Percentiles rank a stretch among this genome's conserved stretches.
phyloP scores from a whole-genome alignment of 1,139 yeast species.

The Meyerozyma carpophila region DNA sequence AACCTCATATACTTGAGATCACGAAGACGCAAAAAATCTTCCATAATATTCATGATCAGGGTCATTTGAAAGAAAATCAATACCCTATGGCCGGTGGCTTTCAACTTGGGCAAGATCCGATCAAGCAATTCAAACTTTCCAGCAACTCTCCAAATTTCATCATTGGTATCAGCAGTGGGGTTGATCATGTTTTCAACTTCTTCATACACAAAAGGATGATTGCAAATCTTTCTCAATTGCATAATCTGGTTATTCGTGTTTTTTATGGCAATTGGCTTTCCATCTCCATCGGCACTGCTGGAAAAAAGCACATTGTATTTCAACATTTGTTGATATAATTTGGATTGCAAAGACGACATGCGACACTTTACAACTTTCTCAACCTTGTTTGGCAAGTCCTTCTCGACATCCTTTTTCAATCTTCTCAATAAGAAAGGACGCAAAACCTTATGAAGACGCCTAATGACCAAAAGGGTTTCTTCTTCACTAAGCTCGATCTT shows the following conservation, averaged over 20 bases:
- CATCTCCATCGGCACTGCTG: constrained; percentile 40
- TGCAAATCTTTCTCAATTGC: constrained; percentile 95
- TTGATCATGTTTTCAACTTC: constrained; percentile 87
- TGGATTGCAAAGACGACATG: constrained; percentile 80
- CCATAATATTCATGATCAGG: constrained; percentile 86
- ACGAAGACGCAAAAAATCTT: constrained; percentile 65
- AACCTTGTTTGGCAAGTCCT: constrained; percentile 91
- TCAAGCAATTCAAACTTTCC: constrained; percentile 80
- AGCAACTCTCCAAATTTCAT: constrained; percentile 67
- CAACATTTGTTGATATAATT: constrained; percentile 75
- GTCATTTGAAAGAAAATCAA: constrained; percentile 85
- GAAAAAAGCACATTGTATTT: constrained; percentile 62
- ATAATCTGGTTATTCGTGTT: constrained; percentile 87
- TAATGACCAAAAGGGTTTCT: constrained; percentile 86
- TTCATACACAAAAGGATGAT: constrained; percentile 95
- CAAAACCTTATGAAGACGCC: constrained; percentile 93
- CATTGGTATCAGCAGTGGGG: constrained; percentile 66
- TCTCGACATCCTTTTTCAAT: constrained; percentile 94
- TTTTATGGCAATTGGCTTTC: constrained; percentile 56
- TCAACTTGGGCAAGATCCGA: constrained; percentile 68
- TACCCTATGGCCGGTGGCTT: constrained; percentile 72
- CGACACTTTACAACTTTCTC: constrained; percentile 94
- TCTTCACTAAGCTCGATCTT: constrained; percentile 80
- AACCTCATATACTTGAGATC: constrained; percentile 68
- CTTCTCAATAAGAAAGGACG: constrained; percentile 93